phyloP scores from a whole-genome alignment of 106 monocot genomes.

The Iris macrosiphon region DNA sequence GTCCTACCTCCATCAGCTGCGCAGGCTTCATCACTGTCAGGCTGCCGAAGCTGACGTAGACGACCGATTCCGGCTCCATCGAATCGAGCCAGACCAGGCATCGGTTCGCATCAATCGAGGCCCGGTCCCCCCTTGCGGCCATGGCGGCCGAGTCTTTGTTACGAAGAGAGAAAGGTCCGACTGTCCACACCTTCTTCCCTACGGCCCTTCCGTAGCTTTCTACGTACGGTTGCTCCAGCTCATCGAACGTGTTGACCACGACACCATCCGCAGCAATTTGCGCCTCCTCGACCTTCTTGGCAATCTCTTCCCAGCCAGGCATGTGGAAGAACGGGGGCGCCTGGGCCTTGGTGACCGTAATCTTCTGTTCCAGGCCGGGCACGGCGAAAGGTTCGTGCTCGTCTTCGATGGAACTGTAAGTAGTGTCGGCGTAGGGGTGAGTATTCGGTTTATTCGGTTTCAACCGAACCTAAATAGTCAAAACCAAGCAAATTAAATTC shows the following conservation, averaged over 20 bases:
- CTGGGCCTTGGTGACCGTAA: slow-evolving; percentile 5
- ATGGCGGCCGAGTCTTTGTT: slow-evolving; percentile 1
- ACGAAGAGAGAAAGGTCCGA: slow-evolving; percentile 31
- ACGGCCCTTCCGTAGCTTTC: slow-evolving; percentile 2
- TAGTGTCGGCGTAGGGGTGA: background rate
- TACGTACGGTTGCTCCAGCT: slow-evolving; percentile 24
- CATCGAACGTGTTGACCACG: slow-evolving; percentile 31
- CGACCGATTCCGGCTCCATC: background rate
- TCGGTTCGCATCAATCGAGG: slow-evolving; percentile 3
- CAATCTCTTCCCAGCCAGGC: background rate
- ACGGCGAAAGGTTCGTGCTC: slow-evolving; percentile 2
- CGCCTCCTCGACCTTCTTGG: background rate
- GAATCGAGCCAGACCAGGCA: background rate
- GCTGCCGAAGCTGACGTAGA: slow-evolving; percentile 5
- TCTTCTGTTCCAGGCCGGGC: slow-evolving; percentile 6
- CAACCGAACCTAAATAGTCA: no score
- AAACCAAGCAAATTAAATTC: no score
- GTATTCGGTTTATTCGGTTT: no score
- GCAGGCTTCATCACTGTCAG: background rate
- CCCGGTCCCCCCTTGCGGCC: slow-evolving; percentile 22
- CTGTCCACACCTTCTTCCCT: slow-evolving; percentile 29
- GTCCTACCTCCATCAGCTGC: slow-evolving; percentile 1
- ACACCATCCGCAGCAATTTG: slow-evolving; percentile 7
- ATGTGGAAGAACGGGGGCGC: background rate
- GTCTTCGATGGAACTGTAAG: background rate